Base-by-base conservation (phyloP, 1,284 basidiomycete genomes). In the Apiotrichum gamsii region DNA sequence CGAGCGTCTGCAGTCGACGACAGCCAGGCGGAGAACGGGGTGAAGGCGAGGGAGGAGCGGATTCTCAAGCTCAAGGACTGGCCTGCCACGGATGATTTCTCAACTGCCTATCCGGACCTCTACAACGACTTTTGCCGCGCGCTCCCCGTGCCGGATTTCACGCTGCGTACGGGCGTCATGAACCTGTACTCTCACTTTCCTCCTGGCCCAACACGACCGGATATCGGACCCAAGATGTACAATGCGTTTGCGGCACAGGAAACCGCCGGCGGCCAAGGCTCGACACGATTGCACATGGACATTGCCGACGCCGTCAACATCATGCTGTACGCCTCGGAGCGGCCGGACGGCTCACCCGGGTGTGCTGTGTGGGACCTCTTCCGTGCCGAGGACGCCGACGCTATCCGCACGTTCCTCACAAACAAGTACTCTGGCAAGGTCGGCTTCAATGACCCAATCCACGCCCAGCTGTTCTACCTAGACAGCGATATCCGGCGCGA, bases 241-340 rank as follows among this genome's bases (percentile, higher is more conserved):
- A 71, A 73, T 46, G 74, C 76, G 4, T 71, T 74, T 43, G 67
- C 65, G 1, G 60, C 47, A 0, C 34, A 45, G 13, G 60, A 66
- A 35, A 40, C 33, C 0, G 29, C 39, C 4, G 60, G 59, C 16
- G 62, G 64, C 3, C 49, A 52, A 33, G 64, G 64, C 14, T 62
- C 64, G 45, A 96, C 93, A 3, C 77, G 89, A 39, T 69, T 96
- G 43, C 91, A 96, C 65, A 93, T 94, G 89, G 91, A 96, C 70
- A 90, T 94, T 78, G 90, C 91, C 0, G 91, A 96, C 62, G 90
- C 90, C 2, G 75, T 95, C 53, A 96, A 96, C 69, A 80, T 95
- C 58, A 90, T 96, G 86, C 79, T 87, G 9, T 82, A 83, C 66
- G 80, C 88, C 8, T 76, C 82, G 6, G 60, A 70, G 2, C 78